Evolutionary conservation across 352 stramenopile species (phyloP).

Genomic region (Pythium phragmitis): DNA sequence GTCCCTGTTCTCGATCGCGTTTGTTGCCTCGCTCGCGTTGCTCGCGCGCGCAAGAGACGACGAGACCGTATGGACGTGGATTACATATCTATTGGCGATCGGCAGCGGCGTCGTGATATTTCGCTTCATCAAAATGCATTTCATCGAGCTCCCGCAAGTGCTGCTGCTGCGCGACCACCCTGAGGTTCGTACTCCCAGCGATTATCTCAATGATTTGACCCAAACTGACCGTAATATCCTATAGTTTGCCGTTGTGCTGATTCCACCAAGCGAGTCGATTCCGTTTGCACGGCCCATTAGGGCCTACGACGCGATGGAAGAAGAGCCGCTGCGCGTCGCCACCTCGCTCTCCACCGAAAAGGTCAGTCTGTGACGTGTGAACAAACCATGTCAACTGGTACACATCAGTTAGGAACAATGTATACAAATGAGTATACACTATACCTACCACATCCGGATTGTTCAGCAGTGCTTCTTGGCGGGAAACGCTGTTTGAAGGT

Average conservation of each 20-base stretch:
- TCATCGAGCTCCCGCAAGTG: slow-evolving; percentile 70
- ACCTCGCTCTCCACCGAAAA: slow-evolving; percentile 23
- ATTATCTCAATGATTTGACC: background rate
- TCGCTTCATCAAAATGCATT: slow-evolving; percentile 70
- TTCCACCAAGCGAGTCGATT: slow-evolving; percentile 41
- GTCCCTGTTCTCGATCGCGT: slow-evolving; percentile 48
- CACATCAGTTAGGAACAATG: slow-evolving; percentile 12
- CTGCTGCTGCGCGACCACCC: slow-evolving; percentile 58
- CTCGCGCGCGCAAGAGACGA: slow-evolving; percentile 37
- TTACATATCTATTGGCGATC: slow-evolving; percentile 58
- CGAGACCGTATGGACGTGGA: slow-evolving; percentile 42
- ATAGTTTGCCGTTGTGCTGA: slow-evolving; percentile 53
- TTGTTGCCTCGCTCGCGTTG: slow-evolving; percentile 37
- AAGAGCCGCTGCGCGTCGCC: slow-evolving; percentile 13
- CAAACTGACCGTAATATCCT: background rate
- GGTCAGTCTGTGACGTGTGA: slow-evolving; percentile 26
- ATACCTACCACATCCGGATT: background rate
- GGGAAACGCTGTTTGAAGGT: slow-evolving; percentile 23
- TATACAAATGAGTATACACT: slow-evolving; percentile 16
- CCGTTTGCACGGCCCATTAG: slow-evolving; percentile 59
- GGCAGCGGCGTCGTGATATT: slow-evolving; percentile 63
- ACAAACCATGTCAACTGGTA: background rate
- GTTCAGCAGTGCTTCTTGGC: slow-evolving; percentile 1
- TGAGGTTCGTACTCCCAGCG: slow-evolving; percentile 36
- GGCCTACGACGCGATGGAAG: slow-evolving; percentile 40